Base-by-base conservation (phyloP, 2,329 filamentous ascomycete species). In the Neodidymelliopsis sp. region DNA sequence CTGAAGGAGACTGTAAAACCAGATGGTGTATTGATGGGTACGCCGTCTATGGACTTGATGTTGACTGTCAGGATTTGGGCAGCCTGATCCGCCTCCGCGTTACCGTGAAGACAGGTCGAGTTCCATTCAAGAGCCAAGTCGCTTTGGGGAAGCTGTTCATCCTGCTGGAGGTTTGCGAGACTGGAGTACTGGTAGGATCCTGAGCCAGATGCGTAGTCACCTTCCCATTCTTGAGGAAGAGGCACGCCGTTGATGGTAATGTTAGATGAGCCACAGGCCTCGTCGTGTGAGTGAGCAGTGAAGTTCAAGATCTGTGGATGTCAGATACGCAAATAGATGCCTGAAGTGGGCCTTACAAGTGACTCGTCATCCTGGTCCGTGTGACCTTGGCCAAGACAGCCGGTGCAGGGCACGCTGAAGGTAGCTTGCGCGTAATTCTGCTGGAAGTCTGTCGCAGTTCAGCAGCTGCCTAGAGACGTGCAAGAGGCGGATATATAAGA, bases 1-100 rank as follows among this genome's bases (percentile, higher is more conserved):
- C 69, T 75, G 67, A 74, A 75, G 6, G 71, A 73, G 52, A 74
- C 58, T 47, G 69, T 70, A 54, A 75, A 73, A 30, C 72, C 72
- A 55, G 71, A 64, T 10, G 69, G 62, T 15, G 54, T 55, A 19
- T 57, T 48, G 39, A 73, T 45, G 15, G 55, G 40, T 38, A 65
- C 65, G 42, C 70, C 71, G 57, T 75, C 70, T 40, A 75, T 66
- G 35, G 64, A 62, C 42, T 72, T 69, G 65, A 75, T 70, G 55
- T 63, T 70, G 34, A 75, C 63, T 24, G 70, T 73, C 54, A 75
- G 55, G 51, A 75, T 57, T 47, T 75, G 73, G 22, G 72, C 71
- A 35, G 60, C 56, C 49, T 65, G 56, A 37, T 66, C 59, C 43
- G 56, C 53, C 35, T 64, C 58, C 45, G 59, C 50, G 44, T 60